phyloP scores from a whole-genome alignment of 2,329 filamentous ascomycete genomes.

The Helotiales sp. region DNA sequence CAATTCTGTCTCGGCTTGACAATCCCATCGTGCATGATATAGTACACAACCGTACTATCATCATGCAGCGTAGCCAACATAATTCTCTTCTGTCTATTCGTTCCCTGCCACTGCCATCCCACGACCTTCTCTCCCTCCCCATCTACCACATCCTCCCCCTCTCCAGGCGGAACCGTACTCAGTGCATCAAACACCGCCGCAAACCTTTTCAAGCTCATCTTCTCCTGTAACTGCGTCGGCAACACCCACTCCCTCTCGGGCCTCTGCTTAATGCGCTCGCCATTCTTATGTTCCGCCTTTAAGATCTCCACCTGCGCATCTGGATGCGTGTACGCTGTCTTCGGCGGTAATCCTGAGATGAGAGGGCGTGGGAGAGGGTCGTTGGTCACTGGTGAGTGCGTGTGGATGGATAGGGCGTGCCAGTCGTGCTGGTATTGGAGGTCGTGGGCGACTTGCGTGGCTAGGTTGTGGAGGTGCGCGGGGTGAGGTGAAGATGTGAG shows the following conservation, averaged over 20 bases:
- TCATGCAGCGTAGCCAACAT: constrained; percentile 77
- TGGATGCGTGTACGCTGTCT: constrained; percentile 76
- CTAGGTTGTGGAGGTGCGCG: constrained; percentile 53
- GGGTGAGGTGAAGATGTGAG: constrained; percentile 33
- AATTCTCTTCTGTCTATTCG: constrained; percentile 66
- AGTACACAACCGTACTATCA: constrained; percentile 85
- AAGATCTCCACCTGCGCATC: constrained; percentile 80
- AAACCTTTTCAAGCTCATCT: constrained; percentile 70
- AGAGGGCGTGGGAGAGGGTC: constrained; percentile 61
- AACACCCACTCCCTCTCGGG: constrained; percentile 77
- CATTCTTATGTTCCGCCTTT: constrained; percentile 59
- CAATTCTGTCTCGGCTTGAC: constrained; percentile 86
- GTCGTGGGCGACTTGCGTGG: constrained; percentile 69
- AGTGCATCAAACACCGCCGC: constrained; percentile 72
- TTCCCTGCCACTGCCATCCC: constrained; percentile 51
- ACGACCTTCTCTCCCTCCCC: constrained; percentile 37
- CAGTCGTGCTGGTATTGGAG: constrained; percentile 78
- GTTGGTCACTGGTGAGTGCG: constrained; percentile 48
- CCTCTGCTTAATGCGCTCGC: constrained; percentile 52
- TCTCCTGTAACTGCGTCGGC: constrained; percentile 73
- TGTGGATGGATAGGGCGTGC: constrained; percentile 64
- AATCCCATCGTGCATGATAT: constrained; percentile 83
- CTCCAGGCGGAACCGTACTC: constrained; percentile 49
- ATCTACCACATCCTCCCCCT: constrained; percentile 24
- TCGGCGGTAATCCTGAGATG: constrained; percentile 74